Conservation (phyloP, 768 basidiomycete species). For the Rhodocollybia butyracea region DNA sequence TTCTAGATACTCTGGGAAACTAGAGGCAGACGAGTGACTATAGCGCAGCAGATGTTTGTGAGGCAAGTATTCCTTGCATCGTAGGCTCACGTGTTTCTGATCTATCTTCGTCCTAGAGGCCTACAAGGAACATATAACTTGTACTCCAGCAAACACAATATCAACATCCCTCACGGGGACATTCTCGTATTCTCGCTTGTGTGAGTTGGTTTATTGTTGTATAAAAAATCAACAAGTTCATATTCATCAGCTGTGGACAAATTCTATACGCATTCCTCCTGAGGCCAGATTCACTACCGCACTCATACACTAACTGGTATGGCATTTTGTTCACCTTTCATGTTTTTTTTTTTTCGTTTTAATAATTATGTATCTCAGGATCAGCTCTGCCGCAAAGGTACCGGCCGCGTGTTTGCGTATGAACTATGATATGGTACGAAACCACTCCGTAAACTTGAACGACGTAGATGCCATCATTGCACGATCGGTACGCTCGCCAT, state of each 20-base stretch:
- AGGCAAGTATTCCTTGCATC: constrained; percentile 44
- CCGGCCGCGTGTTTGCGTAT: constrained; percentile 56
- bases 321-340: neutral
- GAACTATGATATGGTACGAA: constrained; percentile 57
- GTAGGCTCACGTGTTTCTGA: neutral
- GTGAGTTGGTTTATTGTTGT: constrained; percentile 32
- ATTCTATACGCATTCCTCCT: constrained; percentile 80
- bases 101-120: constrained; percentile 46
- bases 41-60: constrained; percentile 88
- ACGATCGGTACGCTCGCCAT: constrained; percentile 36
- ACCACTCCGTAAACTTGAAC: constrained; percentile 50
- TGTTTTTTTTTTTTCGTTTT: neutral
- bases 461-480: constrained; percentile 54
- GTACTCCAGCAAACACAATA: constrained; percentile 61
- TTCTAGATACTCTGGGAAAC: constrained; percentile 66
- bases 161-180: constrained; percentile 79
- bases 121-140: constrained; percentile 88
- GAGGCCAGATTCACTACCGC: constrained; percentile 81
- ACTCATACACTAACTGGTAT: constrained; percentile 72
- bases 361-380: constrained; percentile 54
- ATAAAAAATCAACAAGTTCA: neutral
- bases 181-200: constrained; percentile 76
- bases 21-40: constrained; percentile 54
- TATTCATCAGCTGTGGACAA: constrained; percentile 63
- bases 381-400: constrained; percentile 64